Evolutionary conservation across 805 yeast genomes (phyloP), one percentile per base, ranked within the genome.

Genomic region (Candida sithepensis): DNA sequence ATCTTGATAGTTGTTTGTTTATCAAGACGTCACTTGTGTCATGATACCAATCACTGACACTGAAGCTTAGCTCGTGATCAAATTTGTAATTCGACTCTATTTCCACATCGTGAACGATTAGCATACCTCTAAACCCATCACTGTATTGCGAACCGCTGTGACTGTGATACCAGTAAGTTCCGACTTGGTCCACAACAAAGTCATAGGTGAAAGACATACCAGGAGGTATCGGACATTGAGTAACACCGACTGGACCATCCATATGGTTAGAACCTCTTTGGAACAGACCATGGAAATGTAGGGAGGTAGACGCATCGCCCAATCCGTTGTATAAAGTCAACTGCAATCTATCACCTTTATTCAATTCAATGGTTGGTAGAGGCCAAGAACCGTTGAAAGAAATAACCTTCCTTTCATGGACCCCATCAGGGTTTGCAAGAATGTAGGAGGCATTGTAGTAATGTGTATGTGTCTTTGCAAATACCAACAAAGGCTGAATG

Each of bases 161-260:
- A 4, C 89, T 81, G 63, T 86, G 95, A 64, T 85, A 86, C 95
- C 95, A 86, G 66, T 73, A 86, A n/a, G 88, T 77, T 43, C 95
- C 95, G 3, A 70, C 79, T 63, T 86, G 91, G 52, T 79, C 74
- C 9, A 84, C 84, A 2, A 85, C 81, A 58, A 86, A 85, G 65
- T 85, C 85, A 66, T 86, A 86, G 40, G 82, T 63, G 60, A 74
- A 76, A 2, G 88, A 78, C 55, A 78, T 79, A 24, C 85, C 86
- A 8, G 85, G 82, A 38, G 80, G 75, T 50, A 86, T 82, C 30
- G 92, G 92, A 68, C 92, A 86, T 62, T 86, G 92, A 4, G 90
- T 82, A 12, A 86, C 84, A 75, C 78, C 77, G 59, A 81, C 83
- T 2, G 94, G 90, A 12, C 95, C 95, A 63, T 86, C 95, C 88